Base-by-base conservation (phyloP, 2,329 filamentous ascomycete genomes). In the Penicillium oxalicum region DNA sequence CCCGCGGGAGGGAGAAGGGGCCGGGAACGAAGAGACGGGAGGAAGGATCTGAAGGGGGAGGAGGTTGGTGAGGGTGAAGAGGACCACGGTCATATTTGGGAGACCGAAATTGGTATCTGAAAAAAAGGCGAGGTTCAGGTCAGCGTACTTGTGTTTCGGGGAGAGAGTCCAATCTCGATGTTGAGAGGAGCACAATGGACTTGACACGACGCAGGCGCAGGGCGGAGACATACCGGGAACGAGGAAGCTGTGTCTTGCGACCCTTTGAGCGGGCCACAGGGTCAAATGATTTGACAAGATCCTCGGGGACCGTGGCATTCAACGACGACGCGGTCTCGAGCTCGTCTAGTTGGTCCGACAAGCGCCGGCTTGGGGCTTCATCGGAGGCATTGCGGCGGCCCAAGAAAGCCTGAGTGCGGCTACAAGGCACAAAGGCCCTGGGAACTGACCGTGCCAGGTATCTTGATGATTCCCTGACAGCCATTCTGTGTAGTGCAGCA, bases 71-170 rank as follows among this genome's bases (percentile, higher is more conserved):
- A 44, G 93, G 93, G 68, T 97, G 91, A 25, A 97, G 78, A 55
- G 91, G 91, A 48, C 93, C 93, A 63, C 91, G 88, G 70, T 95
- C 84, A 79, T 91, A 98, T 74, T 91, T 93, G 55, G 93, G 93
- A 44, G 91, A 86, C 56, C 91, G 89, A 71, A 87, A 97, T 72
- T 95, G 88, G 74, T 97, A 98, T 78, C 91, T 95, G 53, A 29
- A 1, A 18, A 18, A 18, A 44, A 32, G 44, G 41, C 34, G 33
- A 24, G 34, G 36, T 28, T 24, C n/a, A 42, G 27, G 33, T 44
- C 29, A 43, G 41, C 25, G 29, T 35, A 29, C 35, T 18, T 38
- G 12, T 38, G n/a, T 44, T 32, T 25, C 18, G 18, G 26, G 26
- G 47, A 18, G 35, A 25, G n/a, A 27, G 36, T 24, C 27, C 29